Conservation (phyloP, 441 rosid genomes). For the Populus hybrid region DNA sequence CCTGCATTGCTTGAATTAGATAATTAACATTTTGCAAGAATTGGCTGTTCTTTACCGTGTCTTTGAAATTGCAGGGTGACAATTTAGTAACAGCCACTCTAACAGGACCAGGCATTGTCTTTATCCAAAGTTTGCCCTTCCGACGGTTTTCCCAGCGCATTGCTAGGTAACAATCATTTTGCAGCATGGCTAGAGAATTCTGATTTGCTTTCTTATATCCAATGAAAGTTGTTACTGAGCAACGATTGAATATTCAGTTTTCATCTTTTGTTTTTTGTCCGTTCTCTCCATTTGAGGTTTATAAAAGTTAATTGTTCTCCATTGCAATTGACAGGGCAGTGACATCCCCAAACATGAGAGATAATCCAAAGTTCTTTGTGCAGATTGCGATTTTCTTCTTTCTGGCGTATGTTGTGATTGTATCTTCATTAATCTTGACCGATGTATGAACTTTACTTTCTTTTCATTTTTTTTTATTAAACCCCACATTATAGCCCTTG, state of each 20-base stretch:
- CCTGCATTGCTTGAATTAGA: neutral
- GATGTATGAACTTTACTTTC: conserved; percentile 46
- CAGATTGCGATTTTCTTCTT: conserved; percentile 90
- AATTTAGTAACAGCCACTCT: conserved; percentile 74
- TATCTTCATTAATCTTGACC: conserved; percentile 86
- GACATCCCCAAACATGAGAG: conserved; percentile 98
- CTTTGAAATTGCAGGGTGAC: conserved; percentile 63
- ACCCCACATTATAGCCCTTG: conserved; percentile 9
- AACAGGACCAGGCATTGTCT: conserved; percentile 97
- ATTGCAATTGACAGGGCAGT: conserved; percentile 62
- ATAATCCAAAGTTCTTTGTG: conserved; percentile 85
- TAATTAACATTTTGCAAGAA: neutral
- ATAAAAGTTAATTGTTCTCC: neutral
- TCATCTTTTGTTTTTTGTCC: neutral
- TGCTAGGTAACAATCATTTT: conserved; percentile 53
- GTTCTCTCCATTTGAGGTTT: neutral
- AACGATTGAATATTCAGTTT: neutral
- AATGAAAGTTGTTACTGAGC: neutral
- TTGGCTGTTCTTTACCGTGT: neutral
- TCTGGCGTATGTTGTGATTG: conserved; percentile 90
- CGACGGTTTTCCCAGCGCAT: conserved; percentile 86
- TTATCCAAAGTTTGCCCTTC: conserved; percentile 95
- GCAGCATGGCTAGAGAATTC: neutral
- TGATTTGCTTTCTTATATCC: neutral
- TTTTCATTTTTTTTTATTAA: neutral